These are phyloP conservation scores for Saturnispora zaruensis DNA, from an alignment of 805 yeast species.

Conservation along the genomic window DNA sequence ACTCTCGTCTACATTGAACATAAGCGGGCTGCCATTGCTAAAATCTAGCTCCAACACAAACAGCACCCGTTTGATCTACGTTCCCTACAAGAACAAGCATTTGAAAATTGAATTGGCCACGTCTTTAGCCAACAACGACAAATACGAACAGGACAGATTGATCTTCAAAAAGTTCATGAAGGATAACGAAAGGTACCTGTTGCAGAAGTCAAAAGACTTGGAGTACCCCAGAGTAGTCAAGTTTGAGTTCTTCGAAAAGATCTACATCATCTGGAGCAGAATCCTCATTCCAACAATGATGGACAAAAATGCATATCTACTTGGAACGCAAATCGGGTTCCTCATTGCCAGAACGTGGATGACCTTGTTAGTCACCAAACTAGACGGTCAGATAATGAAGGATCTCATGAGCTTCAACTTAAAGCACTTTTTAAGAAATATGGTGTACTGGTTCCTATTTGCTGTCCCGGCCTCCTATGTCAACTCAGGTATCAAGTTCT, in stretches of 20 bases:
- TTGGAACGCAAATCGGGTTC: conserved; percentile 65
- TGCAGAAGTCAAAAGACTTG: not conserved
- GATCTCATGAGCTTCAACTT: conserved; percentile 80
- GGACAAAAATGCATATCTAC: conserved; percentile 56
- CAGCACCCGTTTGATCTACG: conserved; percentile 34
- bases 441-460: conserved; percentile 78
- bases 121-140: conserved; percentile 34
- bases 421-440: conserved; percentile 62
- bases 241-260: conserved; percentile 63
- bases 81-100: conserved; percentile 37
- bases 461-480: conserved; percentile 93
- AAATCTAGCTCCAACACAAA: not conserved
- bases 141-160: conserved; percentile 48
- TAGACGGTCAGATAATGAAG: conserved; percentile 88
- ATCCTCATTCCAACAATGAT: conserved; percentile 71
- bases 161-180: conserved; percentile 39
- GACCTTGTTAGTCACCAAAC: conserved; percentile 72
- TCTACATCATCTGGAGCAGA: conserved; percentile 60
- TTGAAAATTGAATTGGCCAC: conserved; percentile 37
- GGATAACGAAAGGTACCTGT: conserved; percentile 17
- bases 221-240: conserved; percentile 21
- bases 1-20: not conserved
- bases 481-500: conserved; percentile 77
- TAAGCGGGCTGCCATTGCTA: not conserved
- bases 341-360: conserved; percentile 79